phyloP scores from a whole-genome alignment of 1,284 basidiomycete species.

The Xerocomus amazonicus region DNA sequence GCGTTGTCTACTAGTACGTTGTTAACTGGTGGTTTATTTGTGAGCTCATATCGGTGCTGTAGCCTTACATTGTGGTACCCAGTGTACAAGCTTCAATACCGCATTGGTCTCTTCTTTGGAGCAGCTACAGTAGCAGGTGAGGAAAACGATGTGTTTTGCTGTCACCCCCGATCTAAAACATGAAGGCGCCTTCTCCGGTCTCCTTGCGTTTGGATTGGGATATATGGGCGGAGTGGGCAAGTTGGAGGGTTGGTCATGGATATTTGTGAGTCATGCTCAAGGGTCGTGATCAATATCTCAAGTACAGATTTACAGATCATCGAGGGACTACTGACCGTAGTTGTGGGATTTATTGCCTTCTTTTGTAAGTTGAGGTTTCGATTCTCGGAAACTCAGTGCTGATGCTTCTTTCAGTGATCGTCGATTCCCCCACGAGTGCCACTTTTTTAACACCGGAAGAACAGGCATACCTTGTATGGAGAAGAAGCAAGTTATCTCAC shows the following conservation, averaged over 20 bases:
- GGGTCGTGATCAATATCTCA: not conserved
- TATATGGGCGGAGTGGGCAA: not conserved
- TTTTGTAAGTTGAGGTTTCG: slow-evolving; percentile 21
- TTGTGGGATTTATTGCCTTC: slow-evolving; percentile 31
- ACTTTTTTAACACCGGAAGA: slow-evolving; percentile 48
- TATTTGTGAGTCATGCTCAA: slow-evolving; percentile 29
- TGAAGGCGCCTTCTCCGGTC: slow-evolving; percentile 4
- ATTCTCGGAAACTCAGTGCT: not conserved
- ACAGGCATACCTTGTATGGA: slow-evolving; percentile 43
- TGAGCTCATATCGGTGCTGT: slow-evolving; percentile 1
- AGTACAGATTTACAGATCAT: slow-evolving; percentile 33
- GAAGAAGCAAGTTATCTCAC: slow-evolving; percentile 46
- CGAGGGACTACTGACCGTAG: slow-evolving; percentile 39
- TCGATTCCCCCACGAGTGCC: slow-evolving; percentile 47
- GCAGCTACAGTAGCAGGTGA: slow-evolving; percentile 21
- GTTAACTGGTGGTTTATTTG: slow-evolving; percentile 26
- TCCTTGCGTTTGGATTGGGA: slow-evolving; percentile 1
- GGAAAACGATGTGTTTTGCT: not conserved
- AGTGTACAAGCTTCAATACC: slow-evolving; percentile 35
- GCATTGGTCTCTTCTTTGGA: slow-evolving; percentile 40
- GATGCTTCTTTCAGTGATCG: slow-evolving; percentile 33
- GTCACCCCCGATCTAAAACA: not conserved
- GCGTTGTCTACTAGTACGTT: slow-evolving; percentile 61
- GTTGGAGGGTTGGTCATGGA: slow-evolving; percentile 32
- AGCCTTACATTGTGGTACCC: slow-evolving; percentile 37